These are phyloP conservation scores for Pyrus communis DNA, from an alignment of 306 rosid species.

Conservation along the genomic window DNA sequence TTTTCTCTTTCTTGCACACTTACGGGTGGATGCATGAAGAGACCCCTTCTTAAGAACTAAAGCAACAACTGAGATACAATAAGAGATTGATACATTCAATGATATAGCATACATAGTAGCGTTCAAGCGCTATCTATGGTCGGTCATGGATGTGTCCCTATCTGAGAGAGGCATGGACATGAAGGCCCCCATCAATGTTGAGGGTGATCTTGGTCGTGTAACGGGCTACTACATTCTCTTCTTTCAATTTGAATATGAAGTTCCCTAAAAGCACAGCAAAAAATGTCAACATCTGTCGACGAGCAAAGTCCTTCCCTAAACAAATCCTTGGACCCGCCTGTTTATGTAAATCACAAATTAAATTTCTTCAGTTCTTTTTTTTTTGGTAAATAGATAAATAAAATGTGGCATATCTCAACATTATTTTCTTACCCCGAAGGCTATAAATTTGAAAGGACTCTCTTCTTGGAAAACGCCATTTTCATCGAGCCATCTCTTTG, in stretches of 20 bases:
- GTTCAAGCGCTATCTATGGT: no score
- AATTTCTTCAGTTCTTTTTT: not conserved
- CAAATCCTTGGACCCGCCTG: conserved; percentile 4
- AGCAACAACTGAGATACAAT: no score
- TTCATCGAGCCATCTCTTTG: conserved; percentile 27
- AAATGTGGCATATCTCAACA: no score
- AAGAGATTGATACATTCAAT: no score
- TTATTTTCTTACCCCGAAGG: not conserved
- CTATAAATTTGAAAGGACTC: conserved; percentile 25
- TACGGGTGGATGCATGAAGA: no score
- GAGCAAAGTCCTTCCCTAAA: not conserved
- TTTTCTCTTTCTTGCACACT: no score
- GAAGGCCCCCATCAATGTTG: conserved; percentile 11
- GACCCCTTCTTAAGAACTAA: no score
- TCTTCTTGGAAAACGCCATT: conserved; percentile 21
- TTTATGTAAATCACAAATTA: not conserved
- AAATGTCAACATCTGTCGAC: not conserved
- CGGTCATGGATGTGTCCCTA: no score
- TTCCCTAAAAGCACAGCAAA: not conserved
- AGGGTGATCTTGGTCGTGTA: conserved; percentile 14
- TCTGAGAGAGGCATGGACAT: not conserved
- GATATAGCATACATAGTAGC: no score
- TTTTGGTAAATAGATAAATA: no score
- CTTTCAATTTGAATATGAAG: conserved; percentile 3
- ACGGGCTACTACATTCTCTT: not conserved